Percentiles rank a stretch among this genome's conserved stretches.
Conservation (phyloP, 2,329 filamentous ascomycete species). For the Paecilomyces fulvus region DNA sequence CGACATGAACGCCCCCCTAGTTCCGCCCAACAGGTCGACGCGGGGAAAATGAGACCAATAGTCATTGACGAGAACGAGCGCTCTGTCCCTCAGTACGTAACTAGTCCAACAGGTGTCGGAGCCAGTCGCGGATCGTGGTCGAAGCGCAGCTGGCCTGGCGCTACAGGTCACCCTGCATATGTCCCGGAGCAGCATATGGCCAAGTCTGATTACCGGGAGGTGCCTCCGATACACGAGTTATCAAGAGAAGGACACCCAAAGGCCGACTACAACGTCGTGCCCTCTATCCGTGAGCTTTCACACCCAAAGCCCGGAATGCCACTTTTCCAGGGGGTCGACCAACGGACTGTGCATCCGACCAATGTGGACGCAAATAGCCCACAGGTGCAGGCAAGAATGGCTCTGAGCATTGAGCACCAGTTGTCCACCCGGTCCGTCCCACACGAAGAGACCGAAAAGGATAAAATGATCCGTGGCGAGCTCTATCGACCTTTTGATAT, state of each 20-base stretch:
- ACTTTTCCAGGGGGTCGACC: slow-evolving; percentile 30
- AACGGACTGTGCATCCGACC: slow-evolving; percentile 25
- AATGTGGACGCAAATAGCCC: slow-evolving; percentile 32
- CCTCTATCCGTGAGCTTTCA: slow-evolving; percentile 32
- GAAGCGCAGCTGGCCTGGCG: slow-evolving; percentile 30
- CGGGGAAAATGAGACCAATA: slow-evolving; percentile 39
- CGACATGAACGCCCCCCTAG: slow-evolving; percentile 31
- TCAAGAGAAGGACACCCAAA: slow-evolving; percentile 29
- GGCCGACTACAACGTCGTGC: slow-evolving; percentile 32
- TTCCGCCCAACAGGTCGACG: slow-evolving; percentile 30
- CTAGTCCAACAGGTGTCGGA: slow-evolving; percentile 29
- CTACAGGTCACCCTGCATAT: slow-evolving; percentile 26
- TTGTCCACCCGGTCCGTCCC: slow-evolving; percentile 28
- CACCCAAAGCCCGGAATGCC: slow-evolving; percentile 29
- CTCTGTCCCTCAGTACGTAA: slow-evolving; percentile 27
- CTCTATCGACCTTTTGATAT: slow-evolving; percentile 73
- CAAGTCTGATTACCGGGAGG: slow-evolving; percentile 34
- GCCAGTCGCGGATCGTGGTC: slow-evolving; percentile 31
- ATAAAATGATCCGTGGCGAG: slow-evolving; percentile 77
- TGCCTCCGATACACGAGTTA: slow-evolving; percentile 32
- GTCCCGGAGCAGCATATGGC: slow-evolving; percentile 26
- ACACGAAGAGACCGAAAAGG: slow-evolving; percentile 61
- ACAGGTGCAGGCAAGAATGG: slow-evolving; percentile 36
- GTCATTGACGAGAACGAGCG: slow-evolving; percentile 39
- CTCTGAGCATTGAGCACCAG: slow-evolving; percentile 35